A percentile compares a stretch with the other conserved stretches of the same genome.
These are phyloP conservation scores for Brasilioporus rufonigricans DNA, from an alignment of 768 basidiomycete genomes.

Conservation along the genomic window DNA sequence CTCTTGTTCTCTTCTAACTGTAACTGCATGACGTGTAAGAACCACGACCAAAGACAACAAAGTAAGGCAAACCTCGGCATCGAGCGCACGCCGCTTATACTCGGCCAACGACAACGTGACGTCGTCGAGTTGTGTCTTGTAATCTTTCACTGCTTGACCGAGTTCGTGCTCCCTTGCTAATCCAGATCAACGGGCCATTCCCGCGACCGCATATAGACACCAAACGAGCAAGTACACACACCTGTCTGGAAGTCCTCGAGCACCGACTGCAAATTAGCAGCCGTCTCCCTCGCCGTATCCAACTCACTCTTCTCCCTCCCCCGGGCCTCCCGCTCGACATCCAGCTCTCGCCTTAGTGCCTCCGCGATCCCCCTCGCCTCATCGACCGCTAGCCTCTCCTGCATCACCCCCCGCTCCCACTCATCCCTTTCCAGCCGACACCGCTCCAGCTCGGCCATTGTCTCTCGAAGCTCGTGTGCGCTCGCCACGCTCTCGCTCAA, in stretches of 20 bases:
- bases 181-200: slow-evolving; percentile 3
- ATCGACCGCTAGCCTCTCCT: slow-evolving; percentile 72
- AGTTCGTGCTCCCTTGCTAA: slow-evolving; percentile 90
- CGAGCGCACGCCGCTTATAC: slow-evolving; percentile 83
- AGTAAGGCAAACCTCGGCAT: slow-evolving; percentile 68
- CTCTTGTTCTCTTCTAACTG: slow-evolving; percentile 71
- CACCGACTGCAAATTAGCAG: slow-evolving; percentile 85
- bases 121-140: slow-evolving; percentile 69
- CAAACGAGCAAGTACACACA: slow-evolving; percentile 37
- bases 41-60: neutral
- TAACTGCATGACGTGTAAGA: slow-evolving; percentile 43
- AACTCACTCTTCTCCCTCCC: slow-evolving; percentile 56
- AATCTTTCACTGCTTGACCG: slow-evolving; percentile 78
- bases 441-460: slow-evolving; percentile 83
- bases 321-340: slow-evolving; percentile 59
- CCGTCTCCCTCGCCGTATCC: slow-evolving; percentile 69
- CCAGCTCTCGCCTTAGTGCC: slow-evolving; percentile 59
- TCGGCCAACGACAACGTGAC: slow-evolving; percentile 81
- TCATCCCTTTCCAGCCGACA: slow-evolving; percentile 80
- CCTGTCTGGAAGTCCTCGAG: slow-evolving; percentile 94
- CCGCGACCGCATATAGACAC: neutral
- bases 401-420: slow-evolving; percentile 58
- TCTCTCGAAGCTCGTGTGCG: slow-evolving; percentile 80
- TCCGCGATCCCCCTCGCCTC: slow-evolving; percentile 61
- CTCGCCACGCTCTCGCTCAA: slow-evolving; percentile 66